Evolutionary conservation across 768 basidiomycete species (phyloP).

Genomic region (Dacryopinax spathularia): DNA sequence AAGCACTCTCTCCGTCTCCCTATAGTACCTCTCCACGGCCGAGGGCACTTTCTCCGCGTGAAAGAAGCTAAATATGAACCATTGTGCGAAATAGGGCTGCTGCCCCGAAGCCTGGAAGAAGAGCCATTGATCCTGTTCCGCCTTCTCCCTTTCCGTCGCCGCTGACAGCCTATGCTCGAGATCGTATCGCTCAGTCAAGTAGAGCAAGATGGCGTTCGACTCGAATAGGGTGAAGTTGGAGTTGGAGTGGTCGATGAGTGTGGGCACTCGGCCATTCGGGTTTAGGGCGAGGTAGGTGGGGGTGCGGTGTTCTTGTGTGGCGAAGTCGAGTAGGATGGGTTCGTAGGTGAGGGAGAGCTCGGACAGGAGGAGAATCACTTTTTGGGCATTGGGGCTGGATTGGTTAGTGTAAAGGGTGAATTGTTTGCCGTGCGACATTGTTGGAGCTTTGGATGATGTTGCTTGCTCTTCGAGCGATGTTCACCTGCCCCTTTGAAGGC

Average conservation of each 20-base stretch:
- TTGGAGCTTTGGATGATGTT: no score
- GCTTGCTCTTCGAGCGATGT: no score
- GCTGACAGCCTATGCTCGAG: conserved; percentile 10
- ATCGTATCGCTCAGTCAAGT: conserved; percentile 11
- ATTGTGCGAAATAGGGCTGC: conserved; percentile 5
- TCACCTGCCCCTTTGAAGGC: no score
- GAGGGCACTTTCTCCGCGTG: conserved; percentile 21
- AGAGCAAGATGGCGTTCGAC: conserved; percentile 5
- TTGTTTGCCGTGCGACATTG: no score
- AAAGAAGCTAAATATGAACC: conserved; percentile 18
- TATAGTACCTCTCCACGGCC: conserved; percentile 21
- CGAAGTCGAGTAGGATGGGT: conserved; percentile 10
- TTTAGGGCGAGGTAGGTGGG: conserved; percentile 1
- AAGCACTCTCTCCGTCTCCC: conserved; percentile 20
- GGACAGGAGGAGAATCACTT: no score
- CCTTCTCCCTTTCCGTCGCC: background rate
- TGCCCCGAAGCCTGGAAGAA: conserved; percentile 11
- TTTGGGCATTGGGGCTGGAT: no score
- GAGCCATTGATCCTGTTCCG: background rate
- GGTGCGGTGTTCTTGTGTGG: conserved; percentile 9
- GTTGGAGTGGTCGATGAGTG: background rate
- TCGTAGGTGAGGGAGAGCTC: no score
- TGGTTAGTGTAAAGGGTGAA: no score
- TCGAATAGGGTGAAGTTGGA: background rate
- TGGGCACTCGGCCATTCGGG: conserved; percentile 1